Evolutionary conservation across 2,329 filamentous ascomycete genomes (phyloP), one percentile per base, ranked within the genome.

Genomic region (Knoxdaviesia capensis): DNA sequence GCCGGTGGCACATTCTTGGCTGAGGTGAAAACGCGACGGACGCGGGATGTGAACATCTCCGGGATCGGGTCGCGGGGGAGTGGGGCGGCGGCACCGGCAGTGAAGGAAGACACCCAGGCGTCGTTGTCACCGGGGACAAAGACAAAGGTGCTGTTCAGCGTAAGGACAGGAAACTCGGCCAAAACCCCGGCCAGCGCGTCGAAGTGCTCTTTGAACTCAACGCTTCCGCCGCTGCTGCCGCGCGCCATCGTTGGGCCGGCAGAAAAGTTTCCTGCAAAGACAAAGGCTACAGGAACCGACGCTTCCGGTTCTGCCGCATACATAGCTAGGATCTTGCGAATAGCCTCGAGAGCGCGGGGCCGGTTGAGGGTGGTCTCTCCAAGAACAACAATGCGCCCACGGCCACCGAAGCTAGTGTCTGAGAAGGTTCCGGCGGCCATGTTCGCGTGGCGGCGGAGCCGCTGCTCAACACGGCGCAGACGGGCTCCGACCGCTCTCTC

Each of bases 61-160:
- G 90, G 90, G 2, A 98, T 71, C 0, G 70, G 61, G 48, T 79
- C 77, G 7, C 79, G 62, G 0, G 84, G 84, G 7, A 88, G 54
- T 0, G 78, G 72, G 1, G 73, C 71, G 0, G 80, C 74, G 1
- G 81, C 78, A 4, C 84, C 84, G 2, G 77, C 78, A 1, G 74
- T 75, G 55, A 93, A 94, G 2, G 86, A 72, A 1, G 85, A 93
- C 5, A 80, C 74, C 90, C 90, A 98, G n/a, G 84, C 87, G 56
- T 98, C 90, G 55, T 94, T 93, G 59, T 96, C 88, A 31, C 90
- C 90, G 0, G 90, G 90, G 0, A 96, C 81, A 54, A 98, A 94
- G 32, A 94, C 66, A 56, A 96, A 94, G 0, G 82, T 88, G 5
- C 82, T 79, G 30, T 72, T 71, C 44, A 80, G 78, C 37, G 96